Evolutionary conservation across 345 rosid genomes (phyloP).

Genomic region (Brassica napus): Da-Ae NC_063452.1:1830001-1830500

Average conservation of each 20-base stretch:
- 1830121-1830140: background rate
- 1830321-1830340: background rate
- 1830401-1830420: background rate
- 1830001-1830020: background rate
- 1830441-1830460: background rate
- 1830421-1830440: background rate
- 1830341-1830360: background rate
- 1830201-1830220: background rate
- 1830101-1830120: background rate
- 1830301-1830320: too few relatives aligned
- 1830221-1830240: background rate
- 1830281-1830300: background rate
- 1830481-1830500: background rate
- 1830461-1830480: background rate
- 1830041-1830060: slow-evolving; percentile 19
- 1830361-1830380: background rate
- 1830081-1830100: background rate
- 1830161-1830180: background rate
- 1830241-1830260: background rate
- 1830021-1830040: background rate
- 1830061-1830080: background rate
- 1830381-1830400: background rate
- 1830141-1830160: too few relatives aligned
- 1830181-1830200: background rate
- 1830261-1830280: background rate